These are phyloP conservation scores for Ceratocystis variospora DNA, from an alignment of 2,329 filamentous ascomycete species.

Conservation along the genomic window DNA sequence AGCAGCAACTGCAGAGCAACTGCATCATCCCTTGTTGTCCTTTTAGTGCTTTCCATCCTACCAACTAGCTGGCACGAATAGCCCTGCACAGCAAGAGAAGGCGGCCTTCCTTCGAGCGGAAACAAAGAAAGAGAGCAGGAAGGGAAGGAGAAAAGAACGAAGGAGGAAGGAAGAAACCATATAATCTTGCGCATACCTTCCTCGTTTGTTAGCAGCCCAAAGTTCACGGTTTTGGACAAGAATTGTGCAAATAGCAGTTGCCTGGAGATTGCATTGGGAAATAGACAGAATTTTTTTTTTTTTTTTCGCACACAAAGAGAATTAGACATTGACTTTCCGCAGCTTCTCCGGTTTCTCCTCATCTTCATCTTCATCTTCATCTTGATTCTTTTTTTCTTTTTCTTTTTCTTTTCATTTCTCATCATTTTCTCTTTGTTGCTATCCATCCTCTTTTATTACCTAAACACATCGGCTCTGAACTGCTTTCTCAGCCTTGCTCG, in stretches of 20 bases:
- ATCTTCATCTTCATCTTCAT: background rate
- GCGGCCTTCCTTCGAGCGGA: background rate
- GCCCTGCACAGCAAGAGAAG: background rate
- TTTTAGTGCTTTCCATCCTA: background rate
- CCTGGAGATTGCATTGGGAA: background rate
- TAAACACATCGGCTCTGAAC: background rate
- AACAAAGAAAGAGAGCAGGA: background rate
- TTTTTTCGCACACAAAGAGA: constrained; percentile 1
- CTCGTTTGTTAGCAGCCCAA: background rate
- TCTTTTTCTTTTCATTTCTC: background rate
- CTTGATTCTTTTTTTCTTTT: constrained; percentile 4
- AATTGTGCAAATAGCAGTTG: constrained; percentile 5
- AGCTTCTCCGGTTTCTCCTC: background rate
- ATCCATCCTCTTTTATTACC: background rate
- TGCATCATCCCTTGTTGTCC: background rate
- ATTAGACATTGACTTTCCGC: background rate
- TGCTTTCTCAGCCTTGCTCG: background rate
- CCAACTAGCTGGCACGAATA: background rate
- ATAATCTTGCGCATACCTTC: constrained; percentile 9
- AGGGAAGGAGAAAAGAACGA: background rate
- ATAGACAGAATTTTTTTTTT: constrained; percentile 5
- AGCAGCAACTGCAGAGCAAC: background rate
- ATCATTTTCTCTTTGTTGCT: background rate
- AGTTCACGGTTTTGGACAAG: background rate
- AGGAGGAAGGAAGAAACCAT: constrained; percentile 4